Evolutionary conservation across 2,329 filamentous ascomycete species (phyloP).

Genomic region (Aspergillus fumigatus): DNA sequence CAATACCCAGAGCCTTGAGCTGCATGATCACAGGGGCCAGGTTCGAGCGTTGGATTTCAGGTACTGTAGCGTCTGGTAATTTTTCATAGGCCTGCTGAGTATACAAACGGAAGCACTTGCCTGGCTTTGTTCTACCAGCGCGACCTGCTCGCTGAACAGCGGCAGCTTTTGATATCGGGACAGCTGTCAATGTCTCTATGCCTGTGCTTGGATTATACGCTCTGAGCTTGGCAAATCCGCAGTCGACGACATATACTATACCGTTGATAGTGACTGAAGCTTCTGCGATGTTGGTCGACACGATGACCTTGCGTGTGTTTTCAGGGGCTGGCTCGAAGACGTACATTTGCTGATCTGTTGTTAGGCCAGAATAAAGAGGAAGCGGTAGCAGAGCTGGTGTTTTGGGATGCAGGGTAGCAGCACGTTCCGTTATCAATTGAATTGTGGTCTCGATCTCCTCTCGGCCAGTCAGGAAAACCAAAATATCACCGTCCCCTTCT

Average conservation of each 20-base stretch:
- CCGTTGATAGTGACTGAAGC: slow-evolving; percentile 92
- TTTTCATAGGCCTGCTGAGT: slow-evolving; percentile 67
- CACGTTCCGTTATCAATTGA: slow-evolving; percentile 71
- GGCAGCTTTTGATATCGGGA: slow-evolving; percentile 81
- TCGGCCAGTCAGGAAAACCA: slow-evolving; percentile 86
- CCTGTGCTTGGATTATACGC: slow-evolving; percentile 79
- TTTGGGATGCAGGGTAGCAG: slow-evolving; percentile 57
- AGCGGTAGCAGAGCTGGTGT: slow-evolving; percentile 62
- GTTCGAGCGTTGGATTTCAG: slow-evolving; percentile 90
- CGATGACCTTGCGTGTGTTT: slow-evolving; percentile 82
- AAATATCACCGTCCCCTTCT: slow-evolving; percentile 77
- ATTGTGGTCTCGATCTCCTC: slow-evolving; percentile 86
- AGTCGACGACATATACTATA: slow-evolving; percentile 86
- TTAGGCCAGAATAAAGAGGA: slow-evolving; percentile 82
- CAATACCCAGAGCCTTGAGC: slow-evolving; percentile 89
- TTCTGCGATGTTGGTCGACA: slow-evolving; percentile 94
- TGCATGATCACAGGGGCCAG: slow-evolving; percentile 84
- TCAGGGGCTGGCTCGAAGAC: slow-evolving; percentile 82
- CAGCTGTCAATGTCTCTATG: slow-evolving; percentile 80
- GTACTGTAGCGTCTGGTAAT: slow-evolving; percentile 69
- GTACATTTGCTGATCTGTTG: slow-evolving; percentile 89
- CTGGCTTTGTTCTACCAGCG: slow-evolving; percentile 80
- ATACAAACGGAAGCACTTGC: slow-evolving; percentile 92
- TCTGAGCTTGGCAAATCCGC: slow-evolving; percentile 84
- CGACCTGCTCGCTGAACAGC: slow-evolving; percentile 88